Base-by-base conservation (phyloP, 2,329 filamentous ascomycete genomes). In the Xylariaceae sp. region DNA sequence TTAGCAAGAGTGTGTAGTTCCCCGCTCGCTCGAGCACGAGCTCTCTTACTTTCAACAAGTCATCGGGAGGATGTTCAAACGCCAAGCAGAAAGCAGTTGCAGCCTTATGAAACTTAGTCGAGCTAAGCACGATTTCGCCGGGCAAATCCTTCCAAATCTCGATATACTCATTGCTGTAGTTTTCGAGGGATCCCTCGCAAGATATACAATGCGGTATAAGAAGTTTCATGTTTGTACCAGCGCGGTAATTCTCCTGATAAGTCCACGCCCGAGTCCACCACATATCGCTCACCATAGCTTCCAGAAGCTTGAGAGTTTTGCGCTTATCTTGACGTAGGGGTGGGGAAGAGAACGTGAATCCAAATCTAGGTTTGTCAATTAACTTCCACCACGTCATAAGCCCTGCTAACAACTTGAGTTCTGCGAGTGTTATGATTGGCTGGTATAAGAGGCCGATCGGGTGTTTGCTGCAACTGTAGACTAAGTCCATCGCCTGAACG, bases 181-280 rank as follows among this genome's bases (percentile, higher is more conserved):
- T 6, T n/a, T n/a, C n/a, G n/a, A n/a, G n/a, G n/a, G n/a, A n/a
- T n/a, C n/a, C n/a, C 11, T 72, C 66, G 0, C 67, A 50, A 0
- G 51, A 52, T 4, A 31, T 26, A 12, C 3, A 14, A 40, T 73
- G 68, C 3, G 60, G 61, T 6, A 73, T 69, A 0, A 73, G 54
- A 6, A 74, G 64, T 1, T 45, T 50, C 70, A 73, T 73, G 0
- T 51, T 33, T 11, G 41, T 26, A 2, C 65, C 64, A 1, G 61
- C 69, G 21, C 66, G 61, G 40, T 73, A 73, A 46, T 70, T 73
- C 51, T 73, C 69, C 21, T 74, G 69, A 19, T 70, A 73, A 0
- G n/a, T n/a, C n/a, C n/a, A n/a, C n/a, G n/a, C n/a, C n/a, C n/a
- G n/a, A n/a, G n/a, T n/a, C n/a, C n/a, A n/a, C n/a, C n/a, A n/a